Base-by-base conservation (phyloP, 1,139 yeast species). In the Taphrina betulina region DNA sequence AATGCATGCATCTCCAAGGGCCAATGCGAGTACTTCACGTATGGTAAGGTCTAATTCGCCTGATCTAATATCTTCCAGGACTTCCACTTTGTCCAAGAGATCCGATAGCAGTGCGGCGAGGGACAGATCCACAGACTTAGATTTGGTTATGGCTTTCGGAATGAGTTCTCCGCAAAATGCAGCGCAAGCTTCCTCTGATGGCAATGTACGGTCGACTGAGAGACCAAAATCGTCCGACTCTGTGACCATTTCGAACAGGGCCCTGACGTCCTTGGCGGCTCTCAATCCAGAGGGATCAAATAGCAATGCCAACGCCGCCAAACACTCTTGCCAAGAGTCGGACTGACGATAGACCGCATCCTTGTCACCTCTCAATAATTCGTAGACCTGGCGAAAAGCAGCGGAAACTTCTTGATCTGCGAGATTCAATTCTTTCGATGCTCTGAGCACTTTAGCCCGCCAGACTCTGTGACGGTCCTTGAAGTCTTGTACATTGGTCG, bases 251-350 rank as follows among this genome's bases (percentile, higher is more conserved):
- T 60, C 58, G 58, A 72, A 68, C 16, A 57, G 38, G 3, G 41
- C 37, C 17, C 46, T n/a, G 14, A 52, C 35, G 61, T 78, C 79
- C 58, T 77, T 79, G 5, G 64, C 60, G 1, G 78, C 61, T 38
- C 77, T 63, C 37, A 74, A 71, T 3, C 68, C 61, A 1, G 80
- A 71, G 36, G 84, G 84, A 38, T 85, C 79, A 65, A 82, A 84
- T 64, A 75, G 85, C 44, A 82, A 71, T 23, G 81, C 72, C 26
- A 83, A 76, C 0, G 86, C 83, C 40, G 80, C 73, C 40, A 80
- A 75, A 20, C 82, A 74, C 65, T 85, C 94, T 66, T 82, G 85
- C 95, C 95, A 87, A 0, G 78, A 70, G 5, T 73, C 72, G 37
- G 84, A 74, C 58, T 70, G 71, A n/a, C 71, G 69, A 2, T 78